Base-by-base conservation (phyloP, 2,329 filamentous ascomycete genomes). In the Helotiales sp. region DNA sequence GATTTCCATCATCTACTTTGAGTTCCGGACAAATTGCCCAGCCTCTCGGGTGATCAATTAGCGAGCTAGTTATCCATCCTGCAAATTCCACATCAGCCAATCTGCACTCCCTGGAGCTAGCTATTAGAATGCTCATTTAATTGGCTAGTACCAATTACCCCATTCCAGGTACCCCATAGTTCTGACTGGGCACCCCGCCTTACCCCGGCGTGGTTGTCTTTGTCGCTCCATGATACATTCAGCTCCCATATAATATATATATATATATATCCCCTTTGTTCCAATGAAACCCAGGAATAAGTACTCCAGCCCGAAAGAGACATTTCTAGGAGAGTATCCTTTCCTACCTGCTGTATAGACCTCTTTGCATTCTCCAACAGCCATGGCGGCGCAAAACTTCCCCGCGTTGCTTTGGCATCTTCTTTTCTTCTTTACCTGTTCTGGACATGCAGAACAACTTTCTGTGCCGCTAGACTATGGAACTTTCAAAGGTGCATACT, bases 401-500 rank as follows among this genome's bases (percentile, higher is more conserved):
- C 13, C 13, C 5, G 10, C 30, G 15, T 52, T 52, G 26, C 13
- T 52, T 28, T 28, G 15, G 5, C 6, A 30, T n/a, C 15, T 50
- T 34, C 28, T 61, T 26, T 17, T 43, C 32, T 30, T 52, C 49
- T 52, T 52, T 17, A 30, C 24, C 17, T 52, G 15, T 30, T 52
- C 49, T n/a, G 24, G 24, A 26, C 24, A 63, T 5, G 59, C 61
- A 57, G 72, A 74, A 62, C 54, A 79, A 32, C 79, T 83, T 30
- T 70, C 80, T 17, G 79, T 81, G 6, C 70, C 72, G 2, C 78
- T 85, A 6, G 80, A 83, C 74, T 85, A 85, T 70, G 83, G 83
- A 30, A 81, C 78, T 20, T 87, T 88, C 68, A 78, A 82, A 70
- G 86, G 86, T 20, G 81, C 82, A 54, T 85, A 85, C 70, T 82